Conservation (phyloP, 352 stramenopile species). For the Globisporangium polare region DNA sequence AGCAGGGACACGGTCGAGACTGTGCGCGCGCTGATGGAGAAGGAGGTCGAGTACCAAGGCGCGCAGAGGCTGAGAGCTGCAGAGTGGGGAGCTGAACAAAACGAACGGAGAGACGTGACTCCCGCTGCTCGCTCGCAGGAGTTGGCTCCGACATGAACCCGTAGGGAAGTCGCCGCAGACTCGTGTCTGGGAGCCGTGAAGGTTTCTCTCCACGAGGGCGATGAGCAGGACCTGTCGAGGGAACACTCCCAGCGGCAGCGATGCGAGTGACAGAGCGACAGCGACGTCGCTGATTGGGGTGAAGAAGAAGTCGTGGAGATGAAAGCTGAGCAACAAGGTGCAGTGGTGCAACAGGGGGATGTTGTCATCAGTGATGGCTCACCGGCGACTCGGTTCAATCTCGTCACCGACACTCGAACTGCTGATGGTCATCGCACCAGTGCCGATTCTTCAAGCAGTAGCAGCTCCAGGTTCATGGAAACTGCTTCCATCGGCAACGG, state of each 20-base stretch:
- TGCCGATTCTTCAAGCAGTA: no score
- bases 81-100: neutral
- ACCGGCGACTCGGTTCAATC: no score
- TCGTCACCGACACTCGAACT: no score
- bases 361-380: no score
- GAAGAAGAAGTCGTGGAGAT: neutral
- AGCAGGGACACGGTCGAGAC: neutral
- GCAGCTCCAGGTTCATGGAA: no score
- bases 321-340: neutral
- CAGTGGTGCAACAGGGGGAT: no score
- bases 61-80: neutral
- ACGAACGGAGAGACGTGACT: no score
- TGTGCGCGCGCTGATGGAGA: neutral
- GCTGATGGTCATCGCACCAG: no score
- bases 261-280: constrained; percentile 4
- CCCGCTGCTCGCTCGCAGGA: no score
- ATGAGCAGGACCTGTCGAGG: neutral
- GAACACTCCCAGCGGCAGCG: neutral
- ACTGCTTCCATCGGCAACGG: neutral
- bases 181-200: neutral
- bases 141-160: neutral
- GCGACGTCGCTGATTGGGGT: neutral
- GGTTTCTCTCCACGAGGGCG: neutral
- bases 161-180: neutral
- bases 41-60: neutral